These are phyloP conservation scores for Gleditsia sinensis DNA, from an alignment of 306 rosid species.

Conservation along the genomic window DNA sequence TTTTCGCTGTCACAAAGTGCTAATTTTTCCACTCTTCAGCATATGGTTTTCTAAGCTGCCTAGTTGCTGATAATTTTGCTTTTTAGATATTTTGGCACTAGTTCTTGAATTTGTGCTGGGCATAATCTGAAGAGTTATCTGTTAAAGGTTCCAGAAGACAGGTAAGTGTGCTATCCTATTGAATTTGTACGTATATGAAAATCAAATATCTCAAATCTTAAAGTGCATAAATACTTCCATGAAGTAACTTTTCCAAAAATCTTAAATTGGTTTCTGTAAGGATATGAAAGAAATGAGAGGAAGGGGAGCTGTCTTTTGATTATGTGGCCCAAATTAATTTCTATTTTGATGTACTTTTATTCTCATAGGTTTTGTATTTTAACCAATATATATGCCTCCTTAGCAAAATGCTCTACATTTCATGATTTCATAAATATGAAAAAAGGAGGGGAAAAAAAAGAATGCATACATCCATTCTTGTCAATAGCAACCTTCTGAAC, in stretches of 20 bases:
- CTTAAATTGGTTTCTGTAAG: not conserved
- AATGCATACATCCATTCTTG: not conserved
- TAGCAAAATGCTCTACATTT: not conserved
- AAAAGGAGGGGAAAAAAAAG: not conserved
- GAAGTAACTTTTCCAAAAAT: conserved; percentile 8
- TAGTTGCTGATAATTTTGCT: not conserved
- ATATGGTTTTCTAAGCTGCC: not conserved
- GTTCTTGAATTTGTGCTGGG: not conserved
- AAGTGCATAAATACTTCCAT: not conserved
- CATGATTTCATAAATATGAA: conserved; percentile 2
- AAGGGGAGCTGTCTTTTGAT: conserved; percentile 10
- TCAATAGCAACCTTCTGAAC: conserved; percentile 1
- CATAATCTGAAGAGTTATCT: conserved; percentile 8
- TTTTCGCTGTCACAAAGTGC: not conserved
- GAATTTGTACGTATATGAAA: not conserved
- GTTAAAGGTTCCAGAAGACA: not conserved
- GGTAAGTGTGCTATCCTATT: not conserved
- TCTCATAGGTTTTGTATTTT: not conserved
- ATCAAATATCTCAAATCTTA: not conserved
- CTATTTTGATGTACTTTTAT: not conserved
- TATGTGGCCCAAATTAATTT: not conserved
- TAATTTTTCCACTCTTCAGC: not conserved
- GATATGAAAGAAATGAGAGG: not conserved
- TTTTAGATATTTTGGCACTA: not conserved
- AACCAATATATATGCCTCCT: not conserved